Conservation (phyloP, 2,329 filamentous ascomycete genomes). For the Sporothrix pallida region DNA sequence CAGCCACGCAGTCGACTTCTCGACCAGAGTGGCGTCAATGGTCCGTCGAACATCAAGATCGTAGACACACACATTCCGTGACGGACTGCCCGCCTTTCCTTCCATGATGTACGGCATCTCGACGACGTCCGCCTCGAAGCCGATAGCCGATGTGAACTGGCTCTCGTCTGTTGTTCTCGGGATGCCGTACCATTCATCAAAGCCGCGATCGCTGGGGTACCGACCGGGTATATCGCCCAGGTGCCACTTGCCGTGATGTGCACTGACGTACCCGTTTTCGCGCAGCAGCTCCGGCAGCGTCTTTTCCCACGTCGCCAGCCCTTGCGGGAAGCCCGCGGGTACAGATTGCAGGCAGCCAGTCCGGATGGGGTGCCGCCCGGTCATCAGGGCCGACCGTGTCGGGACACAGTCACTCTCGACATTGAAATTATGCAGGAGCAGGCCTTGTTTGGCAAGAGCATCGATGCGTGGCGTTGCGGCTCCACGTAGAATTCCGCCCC, state of each 20-base stretch:
- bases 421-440: conserved; percentile 48
- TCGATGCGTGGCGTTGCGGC: conserved; percentile 47
- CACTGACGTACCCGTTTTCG: conserved; percentile 41
- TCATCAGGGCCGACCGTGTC: conserved; percentile 47
- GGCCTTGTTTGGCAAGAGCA: conserved; percentile 43
- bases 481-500: conserved; percentile 45
- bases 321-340: conserved; percentile 45
- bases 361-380: conserved; percentile 46
- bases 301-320: conserved; percentile 45
- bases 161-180: conserved; percentile 48
- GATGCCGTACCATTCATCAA: conserved; percentile 49
- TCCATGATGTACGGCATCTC: conserved; percentile 48
- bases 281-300: conserved; percentile 45
- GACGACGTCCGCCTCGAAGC: conserved; percentile 45
- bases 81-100: conserved; percentile 40
- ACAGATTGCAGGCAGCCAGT: conserved; percentile 46
- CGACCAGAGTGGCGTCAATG: conserved; percentile 46
- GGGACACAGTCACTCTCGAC: conserved; percentile 48
- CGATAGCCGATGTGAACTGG: conserved; percentile 45
- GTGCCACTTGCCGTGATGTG: conserved; percentile 48
- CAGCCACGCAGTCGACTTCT: conserved; percentile 45
- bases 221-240: conserved; percentile 46
- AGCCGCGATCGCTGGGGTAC: conserved; percentile 47
- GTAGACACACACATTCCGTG: conserved; percentile 45
- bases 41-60: conserved; percentile 43